Evolutionary conservation across 306 rosid species (phyloP), one percentile per base, ranked within the genome.

Genomic region (Datisca glomerata): DNA sequence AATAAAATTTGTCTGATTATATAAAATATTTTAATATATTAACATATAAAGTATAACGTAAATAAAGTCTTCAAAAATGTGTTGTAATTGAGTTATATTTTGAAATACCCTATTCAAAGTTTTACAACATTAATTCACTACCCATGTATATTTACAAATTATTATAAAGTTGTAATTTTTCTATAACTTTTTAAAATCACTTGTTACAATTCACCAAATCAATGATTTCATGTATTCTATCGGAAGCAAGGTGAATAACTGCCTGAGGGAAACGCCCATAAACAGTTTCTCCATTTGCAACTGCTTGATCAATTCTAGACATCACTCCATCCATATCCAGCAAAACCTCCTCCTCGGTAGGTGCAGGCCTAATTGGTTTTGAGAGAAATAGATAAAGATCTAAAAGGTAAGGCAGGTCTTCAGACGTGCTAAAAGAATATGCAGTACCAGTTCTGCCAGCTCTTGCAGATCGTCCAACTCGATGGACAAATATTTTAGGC

Each of bases 401-500:
- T 64, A 87, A 87, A 22, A 87, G 68, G 56, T 74, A 76, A 23
- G 97, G 73, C 71, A 83, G 58, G 55, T 87, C 97, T 68, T 87
- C 97, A 2, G 86, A 17, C 44, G 94, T 83, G 68, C 82, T 46
- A 50, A 87, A 78, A 55, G 97, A 87, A 73, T 71, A 87, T 0
- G 97, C 94, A 13, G 94, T 63, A 33, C 97, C 97, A 42, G 79
- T 83, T 8, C 97, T 74, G 57, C 94, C 97, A 9, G 94, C 94
- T 63, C 97, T 87, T 35, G 94, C 97, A 43, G 67, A 94, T 65
- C 95, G 80, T 45, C 97, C 95, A 25, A 89, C 97, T 32, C 94
- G 81, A 65, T 89, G 97, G 50, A 83, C 77, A 28, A 83, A 89
- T 47, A 89, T 71, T 70, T 89, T 89, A 47, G 94, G 97, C 66